A percentile compares a stretch with the other conserved stretches of the same genome.
Evolutionary conservation across 2,329 filamentous ascomycete genomes (phyloP).

Genomic region (Phyllosticta citribraziliensis): DNA sequence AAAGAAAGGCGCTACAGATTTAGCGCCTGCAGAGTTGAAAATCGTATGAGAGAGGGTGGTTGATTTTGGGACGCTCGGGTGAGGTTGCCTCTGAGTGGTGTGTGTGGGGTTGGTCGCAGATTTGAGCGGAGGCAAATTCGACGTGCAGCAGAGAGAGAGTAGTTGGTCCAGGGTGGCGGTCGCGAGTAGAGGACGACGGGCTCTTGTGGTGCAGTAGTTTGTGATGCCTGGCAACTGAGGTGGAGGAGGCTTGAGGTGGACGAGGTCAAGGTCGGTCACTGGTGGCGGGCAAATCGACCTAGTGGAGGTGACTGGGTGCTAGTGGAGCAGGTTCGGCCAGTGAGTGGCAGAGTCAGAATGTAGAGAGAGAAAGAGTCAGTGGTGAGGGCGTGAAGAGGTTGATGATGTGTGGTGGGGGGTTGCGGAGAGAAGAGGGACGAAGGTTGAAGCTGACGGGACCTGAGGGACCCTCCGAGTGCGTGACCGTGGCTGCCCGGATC

Average conservation of each 20-base stretch:
- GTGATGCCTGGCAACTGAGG: neutral
- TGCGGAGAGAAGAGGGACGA: neutral
- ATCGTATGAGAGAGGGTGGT: neutral
- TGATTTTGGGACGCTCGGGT: neutral
- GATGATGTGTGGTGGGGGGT: neutral
- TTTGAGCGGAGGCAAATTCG: neutral
- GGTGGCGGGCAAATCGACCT: neutral
- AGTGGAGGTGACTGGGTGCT: neutral
- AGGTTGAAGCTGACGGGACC: neutral
- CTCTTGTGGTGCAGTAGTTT: neutral
- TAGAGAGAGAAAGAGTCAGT: neutral
- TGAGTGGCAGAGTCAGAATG: neutral
- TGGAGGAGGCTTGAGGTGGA: neutral
- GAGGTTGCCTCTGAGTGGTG: neutral
- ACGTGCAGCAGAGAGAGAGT: neutral
- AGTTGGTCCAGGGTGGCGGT: neutral
- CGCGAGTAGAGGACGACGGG: neutral
- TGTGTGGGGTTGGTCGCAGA: neutral
- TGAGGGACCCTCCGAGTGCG: neutral
- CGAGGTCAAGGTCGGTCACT: neutral
- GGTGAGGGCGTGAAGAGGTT: neutral
- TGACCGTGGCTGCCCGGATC: neutral
- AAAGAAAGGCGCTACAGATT: neutral
- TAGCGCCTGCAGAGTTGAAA: neutral
- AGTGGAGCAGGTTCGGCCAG: neutral